phyloP scores from a whole-genome alignment of 306 rosid species.

The Biancaea sappan region DNA sequence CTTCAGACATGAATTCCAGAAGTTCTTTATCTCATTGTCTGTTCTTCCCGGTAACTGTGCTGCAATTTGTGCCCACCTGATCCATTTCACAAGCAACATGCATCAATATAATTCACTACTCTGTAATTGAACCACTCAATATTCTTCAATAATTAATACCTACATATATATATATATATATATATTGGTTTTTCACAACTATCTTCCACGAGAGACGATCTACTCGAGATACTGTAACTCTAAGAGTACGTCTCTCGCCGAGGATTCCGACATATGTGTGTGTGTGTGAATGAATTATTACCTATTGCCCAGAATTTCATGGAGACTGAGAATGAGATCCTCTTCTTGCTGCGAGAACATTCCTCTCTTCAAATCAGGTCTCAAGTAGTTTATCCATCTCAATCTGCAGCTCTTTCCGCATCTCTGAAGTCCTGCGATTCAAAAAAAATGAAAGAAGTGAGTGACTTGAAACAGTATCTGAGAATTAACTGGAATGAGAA shows the following conservation, averaged over 20 bases:
- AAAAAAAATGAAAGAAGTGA: background rate
- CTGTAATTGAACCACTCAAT: no score
- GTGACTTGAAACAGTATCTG: no score
- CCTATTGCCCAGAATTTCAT: constrained; percentile 89
- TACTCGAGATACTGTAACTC: no score
- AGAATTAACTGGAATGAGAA: no score
- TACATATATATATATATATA: no score
- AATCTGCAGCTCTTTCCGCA: constrained; percentile 94
- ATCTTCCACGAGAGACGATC: no score
- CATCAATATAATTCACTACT: no score
- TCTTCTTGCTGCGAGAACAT: constrained; percentile 89
- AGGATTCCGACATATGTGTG: no score
- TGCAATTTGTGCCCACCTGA: constrained; percentile 98
- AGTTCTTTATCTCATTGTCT: constrained; percentile 92
- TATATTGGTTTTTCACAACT: no score
- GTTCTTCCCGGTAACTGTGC: constrained; percentile 97
- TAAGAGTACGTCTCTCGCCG: no score
- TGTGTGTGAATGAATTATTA: constrained; percentile 36
- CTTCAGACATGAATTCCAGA: constrained; percentile 93
- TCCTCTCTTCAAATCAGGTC: constrained; percentile 95
- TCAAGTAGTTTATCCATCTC: constrained; percentile 91
- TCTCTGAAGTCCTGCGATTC: constrained; percentile 73
- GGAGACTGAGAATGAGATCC: constrained; percentile 79
- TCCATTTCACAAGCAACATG: no score
- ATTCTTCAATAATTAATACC: no score